Evolutionary conservation across 2,329 filamentous ascomycete species (phyloP).

Genomic region (Sporothrix euskadiensis): DNA sequence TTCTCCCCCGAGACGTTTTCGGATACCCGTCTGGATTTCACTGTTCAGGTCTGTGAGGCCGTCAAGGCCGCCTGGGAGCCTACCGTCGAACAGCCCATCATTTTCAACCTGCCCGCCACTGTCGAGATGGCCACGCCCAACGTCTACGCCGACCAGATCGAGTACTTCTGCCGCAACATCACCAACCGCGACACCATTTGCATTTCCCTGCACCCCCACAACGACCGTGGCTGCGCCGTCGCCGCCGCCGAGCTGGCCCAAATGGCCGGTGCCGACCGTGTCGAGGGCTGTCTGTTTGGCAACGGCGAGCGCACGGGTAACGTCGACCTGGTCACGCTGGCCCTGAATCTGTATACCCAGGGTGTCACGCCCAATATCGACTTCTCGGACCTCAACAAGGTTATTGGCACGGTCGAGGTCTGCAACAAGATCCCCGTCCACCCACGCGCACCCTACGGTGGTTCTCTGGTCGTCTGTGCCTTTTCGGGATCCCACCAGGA

Average conservation of each 20-base stretch:
- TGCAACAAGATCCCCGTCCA: slow-evolving; percentile 96
- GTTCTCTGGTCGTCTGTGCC: slow-evolving; percentile 85
- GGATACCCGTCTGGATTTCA: slow-evolving; percentile 82
- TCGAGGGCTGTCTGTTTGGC: slow-evolving; percentile 90
- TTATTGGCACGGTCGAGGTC: slow-evolving; percentile 87
- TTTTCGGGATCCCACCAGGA: slow-evolving; percentile 94
- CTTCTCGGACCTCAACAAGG: slow-evolving; percentile 81
- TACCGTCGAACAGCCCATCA: slow-evolving; percentile 74
- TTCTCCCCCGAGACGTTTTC: slow-evolving; percentile 90
- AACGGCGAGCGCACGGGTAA: slow-evolving; percentile 97
- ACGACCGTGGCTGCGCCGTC: slow-evolving; percentile 86
- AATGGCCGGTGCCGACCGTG: slow-evolving; percentile 93
- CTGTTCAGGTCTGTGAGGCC: slow-evolving; percentile 80
- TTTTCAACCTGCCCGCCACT: slow-evolving; percentile 95
- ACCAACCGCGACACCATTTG: slow-evolving; percentile 81
- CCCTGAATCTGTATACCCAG: slow-evolving; percentile 92
- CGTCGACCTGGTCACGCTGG: slow-evolving; percentile 90
- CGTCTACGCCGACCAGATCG: slow-evolving; percentile 92
- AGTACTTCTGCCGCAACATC: slow-evolving; percentile 89
- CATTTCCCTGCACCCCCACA: slow-evolving; percentile 90
- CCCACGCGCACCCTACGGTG: slow-evolving; percentile 85
- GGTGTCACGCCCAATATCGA: slow-evolving; percentile 82
- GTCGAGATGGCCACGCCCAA: slow-evolving; percentile 96
- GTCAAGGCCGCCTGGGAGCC: slow-evolving; percentile 94
- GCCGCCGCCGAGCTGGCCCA: slow-evolving; percentile 90